Percentiles rank a stretch among this genome's conserved stretches.
phyloP scores from a whole-genome alignment of 2,329 filamentous ascomycete genomes.

The Penicillium sp. region DNA sequence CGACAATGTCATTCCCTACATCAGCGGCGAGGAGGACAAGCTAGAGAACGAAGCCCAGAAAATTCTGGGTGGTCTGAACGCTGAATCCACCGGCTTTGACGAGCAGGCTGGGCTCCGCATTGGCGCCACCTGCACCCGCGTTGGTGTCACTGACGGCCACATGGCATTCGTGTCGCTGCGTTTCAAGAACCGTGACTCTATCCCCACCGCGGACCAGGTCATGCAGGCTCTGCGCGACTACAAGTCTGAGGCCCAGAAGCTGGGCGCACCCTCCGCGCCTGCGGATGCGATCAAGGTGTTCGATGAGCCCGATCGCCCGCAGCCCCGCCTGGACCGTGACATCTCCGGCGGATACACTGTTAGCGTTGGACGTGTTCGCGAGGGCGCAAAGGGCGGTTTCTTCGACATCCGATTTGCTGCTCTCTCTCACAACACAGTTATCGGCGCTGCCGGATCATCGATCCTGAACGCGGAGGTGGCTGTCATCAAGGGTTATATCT shows the following conservation, averaged over 20 bases:
- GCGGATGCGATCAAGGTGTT: conserved; percentile 79
- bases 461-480: conserved; percentile 94
- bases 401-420: conserved; percentile 96
- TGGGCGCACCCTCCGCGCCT: conserved; percentile 88
- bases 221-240: conserved; percentile 79
- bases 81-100: conserved; percentile 70
- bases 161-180: conserved; percentile 88
- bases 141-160: conserved; percentile 93
- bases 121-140: conserved; percentile 86
- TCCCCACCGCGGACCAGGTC: conserved; percentile 74
- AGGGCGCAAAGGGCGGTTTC: conserved; percentile 77
- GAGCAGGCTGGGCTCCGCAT: conserved; percentile 75
- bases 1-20: conserved; percentile 94
- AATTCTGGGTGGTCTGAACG: conserved; percentile 78
- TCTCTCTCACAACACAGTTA: conserved; percentile 87
- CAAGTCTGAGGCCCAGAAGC: conserved; percentile 73
- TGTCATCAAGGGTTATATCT: conserved; percentile 83
- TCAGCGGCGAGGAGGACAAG: conserved; percentile 93
- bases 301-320: conserved; percentile 85
- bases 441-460: conserved; percentile 92
- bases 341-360: conserved; percentile 85
- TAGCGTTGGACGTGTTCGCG: conserved; percentile 81
- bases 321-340: conserved; percentile 87
- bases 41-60: conserved; percentile 92
- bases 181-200: conserved; percentile 69